Percentiles rank a stretch among this genome's conserved stretches.
Evolutionary conservation across 192 early-diverging fungal species (phyloP).

Genomic region (Umbelopsis ramanniana): DNA sequence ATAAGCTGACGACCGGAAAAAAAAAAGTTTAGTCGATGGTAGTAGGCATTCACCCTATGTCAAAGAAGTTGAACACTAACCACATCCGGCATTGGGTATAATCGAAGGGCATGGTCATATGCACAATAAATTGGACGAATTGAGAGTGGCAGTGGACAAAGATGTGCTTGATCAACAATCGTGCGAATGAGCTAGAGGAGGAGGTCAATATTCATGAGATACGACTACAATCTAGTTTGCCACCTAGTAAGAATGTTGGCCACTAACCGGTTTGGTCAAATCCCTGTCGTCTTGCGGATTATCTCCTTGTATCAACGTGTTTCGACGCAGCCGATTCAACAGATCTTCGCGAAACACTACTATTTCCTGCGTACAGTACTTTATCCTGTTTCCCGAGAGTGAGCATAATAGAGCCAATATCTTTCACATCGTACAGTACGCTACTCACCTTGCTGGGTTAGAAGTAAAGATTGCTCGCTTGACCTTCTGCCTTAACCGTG

Average conservation of each 20-base stretch:
- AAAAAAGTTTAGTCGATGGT: not conserved
- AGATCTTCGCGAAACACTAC: constrained; percentile 90
- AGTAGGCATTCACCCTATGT: not conserved
- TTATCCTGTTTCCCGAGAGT: constrained; percentile 59
- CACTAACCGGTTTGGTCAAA: constrained; percentile 32
- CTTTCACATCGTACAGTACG: not conserved
- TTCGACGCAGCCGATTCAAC: constrained; percentile 73
- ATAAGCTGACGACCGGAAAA: constrained; percentile 61
- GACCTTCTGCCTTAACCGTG: constrained; percentile 59
- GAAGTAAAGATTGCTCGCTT: constrained; percentile 69
- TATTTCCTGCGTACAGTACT: constrained; percentile 91
- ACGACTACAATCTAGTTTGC: too few relatives aligned
- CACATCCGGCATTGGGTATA: constrained; percentile 89
- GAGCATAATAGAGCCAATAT: not conserved
- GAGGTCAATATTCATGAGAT: not conserved
- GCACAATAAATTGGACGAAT: constrained; percentile 82
- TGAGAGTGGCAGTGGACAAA: constrained; percentile 79
- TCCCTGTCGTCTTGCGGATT: constrained; percentile 15
- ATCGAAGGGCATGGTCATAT: constrained; percentile 79
- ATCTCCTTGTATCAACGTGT: constrained; percentile 46
- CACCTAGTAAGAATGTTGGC: not conserved
- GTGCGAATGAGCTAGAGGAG: constrained; percentile 72
- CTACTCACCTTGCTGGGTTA: constrained; percentile 79
- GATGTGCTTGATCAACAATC: constrained; percentile 82
- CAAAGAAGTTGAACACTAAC: constrained; percentile 45